A percentile compares a stretch with the other conserved stretches of the same genome.
Evolutionary conservation across 2,329 filamentous ascomycete species (phyloP).

Genomic region (Fusarium penzigii): DNA sequence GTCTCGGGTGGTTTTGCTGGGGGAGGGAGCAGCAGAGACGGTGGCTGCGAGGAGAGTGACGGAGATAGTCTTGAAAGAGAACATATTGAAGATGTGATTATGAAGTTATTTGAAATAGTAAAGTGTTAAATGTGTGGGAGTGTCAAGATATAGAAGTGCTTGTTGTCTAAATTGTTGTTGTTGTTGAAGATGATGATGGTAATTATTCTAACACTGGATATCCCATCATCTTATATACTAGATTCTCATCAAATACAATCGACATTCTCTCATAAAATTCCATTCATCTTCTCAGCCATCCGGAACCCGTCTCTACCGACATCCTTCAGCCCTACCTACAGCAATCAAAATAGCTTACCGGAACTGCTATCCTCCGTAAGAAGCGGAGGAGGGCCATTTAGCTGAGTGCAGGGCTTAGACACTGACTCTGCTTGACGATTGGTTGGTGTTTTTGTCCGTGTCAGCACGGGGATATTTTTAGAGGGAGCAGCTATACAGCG

Average conservation of each 20-base stretch:
- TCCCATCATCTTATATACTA: not conserved
- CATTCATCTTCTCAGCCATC: not conserved
- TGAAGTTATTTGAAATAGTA: constrained; percentile 1
- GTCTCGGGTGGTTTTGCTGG: constrained; percentile 26
- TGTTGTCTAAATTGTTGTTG: constrained; percentile 1
- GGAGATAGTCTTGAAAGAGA: constrained; percentile 32
- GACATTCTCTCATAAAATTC: not conserved
- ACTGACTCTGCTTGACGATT: constrained; percentile 15
- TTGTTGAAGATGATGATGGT: constrained; percentile 1
- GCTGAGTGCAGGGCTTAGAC: constrained; percentile 5
- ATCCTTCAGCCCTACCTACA: not conserved
- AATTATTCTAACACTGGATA: not conserved
- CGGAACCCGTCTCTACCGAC: not conserved
- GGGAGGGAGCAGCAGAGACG: constrained; percentile 35
- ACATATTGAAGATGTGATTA: constrained; percentile 29
- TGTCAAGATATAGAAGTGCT: not conserved
- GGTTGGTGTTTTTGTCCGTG: not conserved
- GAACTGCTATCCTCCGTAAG: constrained; percentile 11
- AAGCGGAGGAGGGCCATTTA: not conserved
- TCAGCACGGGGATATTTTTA: no score
- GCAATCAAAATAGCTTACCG: constrained; percentile 8
- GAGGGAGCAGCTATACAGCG: no score
- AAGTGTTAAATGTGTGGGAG: not conserved
- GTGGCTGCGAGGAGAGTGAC: constrained; percentile 30
- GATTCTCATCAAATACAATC: not conserved